These are phyloP conservation scores for Teratosphaeria destructans DNA, from an alignment of 2,329 filamentous ascomycete genomes.

Conservation along the genomic window DNA sequence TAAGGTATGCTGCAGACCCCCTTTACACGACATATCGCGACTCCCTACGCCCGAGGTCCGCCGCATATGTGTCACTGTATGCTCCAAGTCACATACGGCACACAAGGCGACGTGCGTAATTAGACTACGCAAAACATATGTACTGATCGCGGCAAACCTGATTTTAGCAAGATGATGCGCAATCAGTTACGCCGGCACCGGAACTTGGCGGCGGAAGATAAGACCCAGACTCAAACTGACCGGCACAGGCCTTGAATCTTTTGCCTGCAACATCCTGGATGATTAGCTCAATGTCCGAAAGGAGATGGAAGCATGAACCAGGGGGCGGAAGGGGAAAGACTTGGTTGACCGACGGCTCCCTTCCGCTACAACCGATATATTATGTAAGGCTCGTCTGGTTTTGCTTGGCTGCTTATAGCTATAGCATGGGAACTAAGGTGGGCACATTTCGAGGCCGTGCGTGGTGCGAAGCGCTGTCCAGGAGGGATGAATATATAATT, in stretches of 20 bases:
- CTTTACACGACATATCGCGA: not conserved
- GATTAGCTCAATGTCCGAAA: not conserved
- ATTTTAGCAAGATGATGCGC: too few relatives aligned
- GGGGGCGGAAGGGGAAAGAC: not conserved
- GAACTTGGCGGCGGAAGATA: too few relatives aligned
- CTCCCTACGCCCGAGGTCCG: too few relatives aligned
- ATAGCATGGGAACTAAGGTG: too few relatives aligned
- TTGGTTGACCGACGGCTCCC: not conserved
- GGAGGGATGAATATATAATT: not conserved
- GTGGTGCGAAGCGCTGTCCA: not conserved
- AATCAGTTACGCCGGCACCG: too few relatives aligned
- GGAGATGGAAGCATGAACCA: not conserved
- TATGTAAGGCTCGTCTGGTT: not conserved
- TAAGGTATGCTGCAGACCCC: not conserved
- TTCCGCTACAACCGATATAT: not conserved
- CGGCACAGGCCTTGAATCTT: not conserved
- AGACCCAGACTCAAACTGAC: not conserved
- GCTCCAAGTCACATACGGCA: too few relatives aligned
- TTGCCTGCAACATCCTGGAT: not conserved
- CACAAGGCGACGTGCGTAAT: too few relatives aligned
- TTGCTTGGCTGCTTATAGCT: not conserved
- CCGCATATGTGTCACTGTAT: too few relatives aligned
- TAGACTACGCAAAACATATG: too few relatives aligned
- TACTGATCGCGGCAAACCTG: too few relatives aligned
- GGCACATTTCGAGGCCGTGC: not conserved